Evolutionary conservation across 805 yeast genomes (phyloP).

Genomic region (Ogataea degrootiae): DNA sequence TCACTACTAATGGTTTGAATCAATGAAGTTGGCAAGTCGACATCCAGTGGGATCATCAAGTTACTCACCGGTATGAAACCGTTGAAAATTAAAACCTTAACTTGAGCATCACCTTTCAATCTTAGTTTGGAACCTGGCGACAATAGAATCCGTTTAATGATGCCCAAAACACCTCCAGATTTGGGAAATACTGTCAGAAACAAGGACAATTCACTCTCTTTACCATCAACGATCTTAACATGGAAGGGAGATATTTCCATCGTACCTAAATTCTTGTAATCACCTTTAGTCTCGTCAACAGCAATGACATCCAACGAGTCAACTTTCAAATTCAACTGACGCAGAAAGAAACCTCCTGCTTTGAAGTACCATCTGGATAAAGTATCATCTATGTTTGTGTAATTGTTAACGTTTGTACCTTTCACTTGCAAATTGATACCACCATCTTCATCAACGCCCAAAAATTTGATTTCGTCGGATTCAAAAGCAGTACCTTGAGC

Average conservation of each 20-base stretch:
- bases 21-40: constrained; percentile 23
- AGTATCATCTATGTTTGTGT: constrained; percentile 25
- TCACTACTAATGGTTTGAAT: constrained; percentile 17
- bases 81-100: constrained; percentile 28
- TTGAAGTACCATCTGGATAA: constrained; percentile 25
- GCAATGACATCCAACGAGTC: constrained; percentile 28
- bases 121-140: constrained; percentile 29
- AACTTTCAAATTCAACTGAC: constrained; percentile 26
- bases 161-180: constrained; percentile 26
- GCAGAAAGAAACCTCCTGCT: constrained; percentile 29
- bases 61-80: constrained; percentile 31
- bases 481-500: constrained; percentile 30
- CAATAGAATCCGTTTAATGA: constrained; percentile 28
- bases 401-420: constrained; percentile 30
- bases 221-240: constrained; percentile 27
- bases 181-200: constrained; percentile 31
- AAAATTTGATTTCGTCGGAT: constrained; percentile 26
- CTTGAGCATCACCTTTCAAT: constrained; percentile 31
- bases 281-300: constrained; percentile 20
- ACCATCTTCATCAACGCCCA: constrained; percentile 29
- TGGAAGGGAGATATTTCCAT: constrained; percentile 31
- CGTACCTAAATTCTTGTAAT: constrained; percentile 27
- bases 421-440: constrained; percentile 29
- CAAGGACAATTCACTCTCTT: constrained; percentile 23
- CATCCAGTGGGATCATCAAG: constrained; percentile 28